Base-by-base conservation (phyloP, 192 early-diverging fungal species). In the Podila minutissima region DNA sequence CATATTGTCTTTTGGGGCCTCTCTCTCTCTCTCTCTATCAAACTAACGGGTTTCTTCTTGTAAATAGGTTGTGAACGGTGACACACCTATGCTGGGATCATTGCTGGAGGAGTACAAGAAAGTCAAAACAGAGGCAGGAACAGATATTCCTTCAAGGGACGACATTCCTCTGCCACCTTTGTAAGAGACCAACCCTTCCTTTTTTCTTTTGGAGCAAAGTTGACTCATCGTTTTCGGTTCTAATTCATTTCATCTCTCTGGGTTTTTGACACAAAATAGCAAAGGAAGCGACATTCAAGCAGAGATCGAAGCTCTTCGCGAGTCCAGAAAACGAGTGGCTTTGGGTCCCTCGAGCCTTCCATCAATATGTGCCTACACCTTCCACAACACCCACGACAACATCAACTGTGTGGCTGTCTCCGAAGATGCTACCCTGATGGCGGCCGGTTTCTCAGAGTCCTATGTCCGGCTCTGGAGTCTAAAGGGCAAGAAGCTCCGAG, bases 371-470 rank as follows among this genome's bases (percentile, higher is more conserved):
- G 95, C 92, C 72, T 98, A 95, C 82, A 99, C 97, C 32, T 94
- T 99, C 74, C 96, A 97, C 82, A 99, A 99, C 82, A 94, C 95
- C 19, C 86, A 93, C 79, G 90, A 93, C 85, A 93, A 90, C 51
- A 82, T 99, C 69, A 99, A 93, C 68, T 98, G 96, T 74, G 68
- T 96, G n/a, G 75, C 88, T 1, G 84, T 96, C 0, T 92, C 96
- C 0, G 86, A 94, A n/a, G 96, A 98, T 74, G 83, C 93, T 35
- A 88, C 91, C 31, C 76, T 96, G 58, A 82, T 98, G 59, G 94
- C 93, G 4, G 95, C 91, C 29, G 98, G 96, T n/a, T 96, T 97
- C 66, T 90, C 94, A 49, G 97, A 99, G 69, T 99, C 97, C 5
- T 94, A 94, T 78, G 85, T 99, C 53, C 93, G 94, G 61, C 83